Conservation (phyloP, 2,329 filamentous ascomycete species). For the Phialophora expanda region DNA sequence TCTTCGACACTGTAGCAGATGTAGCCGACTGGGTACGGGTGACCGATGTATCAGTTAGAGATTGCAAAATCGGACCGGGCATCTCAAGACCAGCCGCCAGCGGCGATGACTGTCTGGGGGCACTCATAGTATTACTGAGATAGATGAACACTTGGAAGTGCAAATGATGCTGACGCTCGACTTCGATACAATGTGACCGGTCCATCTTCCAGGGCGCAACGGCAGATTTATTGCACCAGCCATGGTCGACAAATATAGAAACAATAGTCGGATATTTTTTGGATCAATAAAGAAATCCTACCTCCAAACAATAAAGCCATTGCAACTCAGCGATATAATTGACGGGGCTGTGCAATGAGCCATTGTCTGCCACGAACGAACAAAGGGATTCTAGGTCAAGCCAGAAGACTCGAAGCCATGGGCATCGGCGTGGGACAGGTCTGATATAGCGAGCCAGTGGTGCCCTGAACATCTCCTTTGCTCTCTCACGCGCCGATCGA, state of each 20-base stretch:
- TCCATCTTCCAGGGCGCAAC: not conserved
- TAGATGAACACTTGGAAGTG: not conserved
- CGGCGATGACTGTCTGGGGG: conserved; percentile 6
- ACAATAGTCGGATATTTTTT: not conserved
- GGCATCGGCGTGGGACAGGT: not conserved
- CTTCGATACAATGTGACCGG: not conserved
- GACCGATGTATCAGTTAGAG: conserved; percentile 8
- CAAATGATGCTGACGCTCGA: not conserved
- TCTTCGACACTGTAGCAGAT: conserved; percentile 13
- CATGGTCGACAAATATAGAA: conserved; percentile 3
- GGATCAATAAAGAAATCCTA: not conserved
- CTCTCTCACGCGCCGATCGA: conserved; percentile 13
- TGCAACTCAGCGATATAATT: not conserved
- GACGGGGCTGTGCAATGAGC: not conserved
- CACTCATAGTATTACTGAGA: conserved; percentile 13
- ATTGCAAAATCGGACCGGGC: conserved; percentile 10
- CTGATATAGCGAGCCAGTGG: not conserved
- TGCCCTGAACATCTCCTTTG: not conserved
- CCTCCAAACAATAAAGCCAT: conserved; percentile 7
- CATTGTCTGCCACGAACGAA: conserved; percentile 6
- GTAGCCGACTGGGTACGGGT: not conserved
- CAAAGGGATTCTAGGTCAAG: not conserved
- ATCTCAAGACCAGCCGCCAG: conserved; percentile 13
- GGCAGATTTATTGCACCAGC: not conserved
- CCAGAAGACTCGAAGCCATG: not conserved